A percentile compares a stretch with the other conserved stretches of the same genome.
Conservation (phyloP, 2,329 filamentous ascomycete species). For the Aspergillus novofumigatus region DNA sequence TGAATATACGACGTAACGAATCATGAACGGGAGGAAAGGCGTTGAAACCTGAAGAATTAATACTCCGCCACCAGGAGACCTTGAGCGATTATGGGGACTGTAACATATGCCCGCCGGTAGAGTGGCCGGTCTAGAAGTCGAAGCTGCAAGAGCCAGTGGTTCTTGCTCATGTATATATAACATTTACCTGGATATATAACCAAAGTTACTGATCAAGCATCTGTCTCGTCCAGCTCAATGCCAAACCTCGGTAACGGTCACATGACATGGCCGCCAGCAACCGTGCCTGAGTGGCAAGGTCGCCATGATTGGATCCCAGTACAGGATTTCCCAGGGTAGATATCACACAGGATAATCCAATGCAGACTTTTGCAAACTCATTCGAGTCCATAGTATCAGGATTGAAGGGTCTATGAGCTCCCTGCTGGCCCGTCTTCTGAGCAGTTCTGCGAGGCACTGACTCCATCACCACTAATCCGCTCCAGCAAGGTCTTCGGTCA, state of each 20-base stretch:
- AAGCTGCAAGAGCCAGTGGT: neutral
- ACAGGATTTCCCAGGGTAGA: neutral
- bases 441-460: neutral
- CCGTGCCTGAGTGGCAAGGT: neutral
- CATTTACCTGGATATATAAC: neutral
- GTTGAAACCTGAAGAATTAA: neutral
- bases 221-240: neutral
- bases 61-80: neutral
- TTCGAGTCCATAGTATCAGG: neutral
- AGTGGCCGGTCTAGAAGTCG: neutral
- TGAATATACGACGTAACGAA: slow-evolving; percentile 3
- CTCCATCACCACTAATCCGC: neutral
- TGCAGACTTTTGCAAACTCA: neutral
- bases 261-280: neutral
- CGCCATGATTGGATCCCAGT: neutral
- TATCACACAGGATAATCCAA: neutral
- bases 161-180: neutral
- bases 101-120: neutral
- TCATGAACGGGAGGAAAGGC: neutral
- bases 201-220: neutral
- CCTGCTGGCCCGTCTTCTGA: neutral
- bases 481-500: neutral
- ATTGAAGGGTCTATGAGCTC: neutral
- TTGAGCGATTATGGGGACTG: neutral
- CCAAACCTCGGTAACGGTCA: neutral